Conservation (phyloP, 306 rosid species). For the Geum urbanum region DNA sequence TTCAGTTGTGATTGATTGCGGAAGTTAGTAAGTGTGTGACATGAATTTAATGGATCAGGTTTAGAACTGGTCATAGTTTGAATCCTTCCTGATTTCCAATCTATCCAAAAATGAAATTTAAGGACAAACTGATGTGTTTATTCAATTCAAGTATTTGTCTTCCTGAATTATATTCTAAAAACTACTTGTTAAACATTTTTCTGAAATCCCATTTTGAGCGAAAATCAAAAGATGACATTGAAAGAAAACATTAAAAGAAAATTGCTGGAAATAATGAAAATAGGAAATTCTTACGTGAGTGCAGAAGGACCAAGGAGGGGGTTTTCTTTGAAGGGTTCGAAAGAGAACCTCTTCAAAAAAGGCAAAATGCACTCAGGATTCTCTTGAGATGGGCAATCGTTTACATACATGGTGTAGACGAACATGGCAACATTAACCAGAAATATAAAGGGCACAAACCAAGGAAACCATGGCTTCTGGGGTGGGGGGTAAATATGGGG, state of each 20-base stretch:
- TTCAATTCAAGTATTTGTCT: not conserved
- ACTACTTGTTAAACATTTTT: not conserved
- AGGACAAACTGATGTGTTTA: not conserved
- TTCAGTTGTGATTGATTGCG: not conserved
- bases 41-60: not conserved
- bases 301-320: slow-evolving; percentile 73
- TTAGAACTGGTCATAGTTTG: not conserved
- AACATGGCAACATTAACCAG: slow-evolving; percentile 45
- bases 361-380: slow-evolving; percentile 36
- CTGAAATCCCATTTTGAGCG: not conserved
- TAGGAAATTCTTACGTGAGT: slow-evolving; percentile 37
- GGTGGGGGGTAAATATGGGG: slow-evolving; percentile 41
- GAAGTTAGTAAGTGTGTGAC: not conserved
- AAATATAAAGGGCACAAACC: slow-evolving; percentile 66
- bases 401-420: slow-evolving; percentile 50
- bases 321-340: slow-evolving; percentile 66
- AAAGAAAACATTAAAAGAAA: not conserved
- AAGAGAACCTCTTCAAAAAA: slow-evolving; percentile 55
- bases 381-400: slow-evolving; percentile 52
- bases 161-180: not conserved
- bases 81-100: slow-evolving; percentile 2
- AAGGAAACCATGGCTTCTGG: slow-evolving; percentile 49
- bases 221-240: not conserved
- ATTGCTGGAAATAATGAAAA: not conserved
- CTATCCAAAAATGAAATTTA: not conserved